These are phyloP conservation scores for Clathrus columnatus DNA, from an alignment of 768 basidiomycete genomes.

Conservation along the genomic window DNA sequence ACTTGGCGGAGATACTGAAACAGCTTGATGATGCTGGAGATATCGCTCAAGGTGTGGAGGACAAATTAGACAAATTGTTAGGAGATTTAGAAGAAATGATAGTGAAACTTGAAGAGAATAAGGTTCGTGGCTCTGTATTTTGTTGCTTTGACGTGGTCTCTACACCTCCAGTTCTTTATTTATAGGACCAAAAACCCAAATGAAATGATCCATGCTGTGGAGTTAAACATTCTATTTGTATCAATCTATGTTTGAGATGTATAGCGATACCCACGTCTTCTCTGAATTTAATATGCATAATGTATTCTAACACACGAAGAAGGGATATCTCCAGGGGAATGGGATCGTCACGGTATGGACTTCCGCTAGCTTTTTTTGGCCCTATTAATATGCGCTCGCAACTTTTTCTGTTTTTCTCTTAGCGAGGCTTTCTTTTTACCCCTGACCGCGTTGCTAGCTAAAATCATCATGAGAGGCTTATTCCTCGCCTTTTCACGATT, in stretches of 20 bases:
- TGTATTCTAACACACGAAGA: not conserved
- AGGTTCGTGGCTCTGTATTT: not conserved
- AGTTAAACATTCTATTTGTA: too few relatives aligned
- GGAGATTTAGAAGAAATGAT: slow-evolving; percentile 24
- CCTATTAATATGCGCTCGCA: slow-evolving; percentile 67
- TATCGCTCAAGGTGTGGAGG: slow-evolving; percentile 54
- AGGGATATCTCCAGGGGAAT: not conserved
- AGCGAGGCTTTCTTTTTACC: slow-evolving; percentile 79
- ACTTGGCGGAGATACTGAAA: slow-evolving; percentile 43
- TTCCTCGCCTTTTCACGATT: slow-evolving; percentile 89
- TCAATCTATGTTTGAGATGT: too few relatives aligned
- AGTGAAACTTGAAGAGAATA: not conserved
- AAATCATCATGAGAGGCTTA: slow-evolving; percentile 93
- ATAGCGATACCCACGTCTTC: too few relatives aligned
- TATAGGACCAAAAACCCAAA: not conserved
- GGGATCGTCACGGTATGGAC: not conserved
- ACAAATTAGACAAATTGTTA: slow-evolving; percentile 52
- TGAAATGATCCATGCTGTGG: not conserved
- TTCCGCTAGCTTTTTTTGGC: slow-evolving; percentile 43
- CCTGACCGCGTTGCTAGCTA: slow-evolving; percentile 65
- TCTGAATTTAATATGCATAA: too few relatives aligned
- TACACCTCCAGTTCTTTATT: not conserved
- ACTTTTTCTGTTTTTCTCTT: slow-evolving; percentile 70
- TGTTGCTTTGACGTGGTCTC: not conserved
- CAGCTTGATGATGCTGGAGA: slow-evolving; percentile 49